A percentile compares a stretch with the other conserved stretches of the same genome.
phyloP scores from a whole-genome alignment of 257 asterid genomes.

The Penstemon davidsonii region DNA sequence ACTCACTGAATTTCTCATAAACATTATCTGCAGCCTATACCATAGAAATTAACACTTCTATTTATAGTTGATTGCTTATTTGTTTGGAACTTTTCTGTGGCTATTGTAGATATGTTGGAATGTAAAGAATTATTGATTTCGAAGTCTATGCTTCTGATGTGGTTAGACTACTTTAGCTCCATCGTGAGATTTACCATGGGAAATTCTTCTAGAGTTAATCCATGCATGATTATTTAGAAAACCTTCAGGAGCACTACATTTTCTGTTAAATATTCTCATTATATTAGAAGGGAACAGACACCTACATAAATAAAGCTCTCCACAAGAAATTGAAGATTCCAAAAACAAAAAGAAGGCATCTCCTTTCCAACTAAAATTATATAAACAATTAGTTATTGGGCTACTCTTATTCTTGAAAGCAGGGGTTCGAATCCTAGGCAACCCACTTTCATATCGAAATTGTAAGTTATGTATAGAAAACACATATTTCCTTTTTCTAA shows the following conservation, averaged over 20 bases:
- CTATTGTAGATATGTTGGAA: constrained; percentile 7
- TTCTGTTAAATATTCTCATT: neutral
- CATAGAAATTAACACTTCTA: constrained; percentile 14
- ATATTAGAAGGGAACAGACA: constrained; percentile 9
- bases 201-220: constrained; percentile 10
- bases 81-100: neutral
- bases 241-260: neutral
- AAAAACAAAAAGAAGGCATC: neutral
- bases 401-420: too few species aligned
- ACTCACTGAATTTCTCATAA: constrained; percentile 1
- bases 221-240: neutral
- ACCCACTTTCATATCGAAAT: too few species aligned
- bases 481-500: too few species aligned
- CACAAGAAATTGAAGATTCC: constrained; percentile 11
- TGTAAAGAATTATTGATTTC: neutral
- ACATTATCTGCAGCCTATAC: constrained; percentile 21
- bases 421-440: too few species aligned
- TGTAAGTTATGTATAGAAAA: too few species aligned
- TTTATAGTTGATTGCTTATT: constrained; percentile 10
- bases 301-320: constrained; percentile 9
- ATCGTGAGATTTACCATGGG: constrained; percentile 3
- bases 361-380: constrained; percentile 14
- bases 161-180: neutral
- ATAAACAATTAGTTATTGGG: neutral
- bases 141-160: neutral